Conservation (phyloP, 2,329 filamentous ascomycete species). For the Alternaria sp. region DNA sequence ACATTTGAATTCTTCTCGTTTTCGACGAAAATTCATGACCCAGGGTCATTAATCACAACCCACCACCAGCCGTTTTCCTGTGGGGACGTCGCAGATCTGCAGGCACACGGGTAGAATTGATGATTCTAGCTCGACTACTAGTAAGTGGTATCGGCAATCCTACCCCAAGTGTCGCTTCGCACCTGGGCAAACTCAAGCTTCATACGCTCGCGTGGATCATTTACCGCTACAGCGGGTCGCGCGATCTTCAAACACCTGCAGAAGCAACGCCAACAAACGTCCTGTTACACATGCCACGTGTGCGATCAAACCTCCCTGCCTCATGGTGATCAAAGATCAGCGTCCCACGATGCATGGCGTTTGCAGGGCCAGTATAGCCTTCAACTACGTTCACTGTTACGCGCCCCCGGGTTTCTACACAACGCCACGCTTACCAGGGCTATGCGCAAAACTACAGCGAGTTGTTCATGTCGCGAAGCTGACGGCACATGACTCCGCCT, state of each 20-base stretch:
- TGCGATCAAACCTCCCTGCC: neutral
- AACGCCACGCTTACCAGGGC: neutral
- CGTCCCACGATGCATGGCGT: neutral
- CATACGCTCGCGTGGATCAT: neutral
- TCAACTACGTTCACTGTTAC: neutral
- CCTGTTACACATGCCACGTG: conserved; percentile 5
- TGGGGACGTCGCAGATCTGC: neutral
- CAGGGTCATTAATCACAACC: neutral
- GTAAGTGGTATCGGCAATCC: neutral
- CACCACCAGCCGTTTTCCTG: neutral
- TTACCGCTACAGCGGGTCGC: neutral
- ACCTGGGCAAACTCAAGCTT: neutral
- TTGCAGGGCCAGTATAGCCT: neutral
- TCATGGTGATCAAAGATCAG: neutral
- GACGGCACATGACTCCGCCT: neutral
- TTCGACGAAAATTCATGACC: neutral
- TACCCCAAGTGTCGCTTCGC: neutral
- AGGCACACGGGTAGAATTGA: neutral
- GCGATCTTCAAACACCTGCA: neutral
- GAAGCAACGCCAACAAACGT: neutral
- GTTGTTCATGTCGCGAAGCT: neutral
- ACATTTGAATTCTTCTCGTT: neutral
- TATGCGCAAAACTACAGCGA: neutral
- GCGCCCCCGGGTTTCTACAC: neutral
- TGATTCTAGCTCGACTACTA: neutral